These are phyloP conservation scores for Plasmodium fragile DNA, from an alignment of 169 alveolate species.

Conservation along the genomic window DNA sequence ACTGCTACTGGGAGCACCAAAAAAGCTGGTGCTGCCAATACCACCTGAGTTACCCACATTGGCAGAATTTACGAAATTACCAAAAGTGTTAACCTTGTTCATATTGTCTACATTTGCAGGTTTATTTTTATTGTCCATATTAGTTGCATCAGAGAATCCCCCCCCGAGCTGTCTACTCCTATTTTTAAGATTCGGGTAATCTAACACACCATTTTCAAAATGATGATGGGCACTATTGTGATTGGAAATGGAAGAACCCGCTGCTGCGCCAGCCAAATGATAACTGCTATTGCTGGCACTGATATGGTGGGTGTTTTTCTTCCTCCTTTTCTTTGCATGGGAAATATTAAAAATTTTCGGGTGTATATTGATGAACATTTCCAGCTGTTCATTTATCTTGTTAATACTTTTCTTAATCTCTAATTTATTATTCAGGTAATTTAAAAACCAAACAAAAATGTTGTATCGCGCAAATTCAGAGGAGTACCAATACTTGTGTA, in stretches of 20 bases:
- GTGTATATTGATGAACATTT: slow-evolving; percentile 55
- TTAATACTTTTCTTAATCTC: slow-evolving; percentile 48
- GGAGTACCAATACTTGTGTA: slow-evolving; percentile 76
- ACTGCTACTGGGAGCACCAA: not conserved
- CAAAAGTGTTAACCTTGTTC: slow-evolving; percentile 23
- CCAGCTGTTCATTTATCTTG: slow-evolving; percentile 51
- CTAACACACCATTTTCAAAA: slow-evolving; percentile 68
- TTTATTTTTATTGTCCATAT: slow-evolving; percentile 41
- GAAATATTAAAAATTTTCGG: slow-evolving; percentile 68
- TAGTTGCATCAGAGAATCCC: slow-evolving; percentile 24
- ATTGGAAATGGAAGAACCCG: not conserved
- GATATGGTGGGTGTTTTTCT: slow-evolving; percentile 19
- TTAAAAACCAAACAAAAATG: slow-evolving; percentile 66
- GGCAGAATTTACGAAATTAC: not conserved
- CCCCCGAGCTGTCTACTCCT: slow-evolving; percentile 59
- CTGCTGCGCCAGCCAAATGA: not conserved
- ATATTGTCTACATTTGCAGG: slow-evolving; percentile 2
- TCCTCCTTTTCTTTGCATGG: slow-evolving; percentile 66
- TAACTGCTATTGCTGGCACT: not conserved
- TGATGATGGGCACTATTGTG: not conserved
- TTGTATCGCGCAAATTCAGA: slow-evolving; percentile 50
- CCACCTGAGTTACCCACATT: not conserved
- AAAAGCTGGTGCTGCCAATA: not conserved
- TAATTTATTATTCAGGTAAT: slow-evolving; percentile 52
- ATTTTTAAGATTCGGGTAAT: slow-evolving; percentile 53